Evolutionary conservation across 495 filamentous ascomycete genomes (phyloP), one percentile per base, ranked within the genome.

Genomic region (Sporormia fimetaria): DNA sequence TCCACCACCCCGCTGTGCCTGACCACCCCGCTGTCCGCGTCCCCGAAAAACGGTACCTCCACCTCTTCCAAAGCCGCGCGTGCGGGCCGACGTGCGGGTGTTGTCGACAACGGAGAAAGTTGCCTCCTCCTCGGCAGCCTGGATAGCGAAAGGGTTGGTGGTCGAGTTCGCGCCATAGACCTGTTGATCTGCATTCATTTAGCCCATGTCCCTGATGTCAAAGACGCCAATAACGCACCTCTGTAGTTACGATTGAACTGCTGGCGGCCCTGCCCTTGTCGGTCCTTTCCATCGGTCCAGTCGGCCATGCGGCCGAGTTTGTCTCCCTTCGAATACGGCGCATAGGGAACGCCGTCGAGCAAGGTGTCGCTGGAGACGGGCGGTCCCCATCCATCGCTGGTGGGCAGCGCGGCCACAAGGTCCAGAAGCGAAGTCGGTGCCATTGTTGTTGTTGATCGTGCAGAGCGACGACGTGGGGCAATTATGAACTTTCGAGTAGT

Each of bases 221-320:
- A 31, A 36, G n/a, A 6, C 21, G 8, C 21, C 15, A 8, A 16
- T 25, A 22, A 24, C 67, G 40, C 61, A 93, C 87, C 90, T 72
- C 90, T 80, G 63, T 81, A 94, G 58, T 86, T 87, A 34, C 87
- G 68, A 59, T 90, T 87, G 61, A 93, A 95, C 44, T 83, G 81
- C 56, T 84, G 79, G 55, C 90, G 66, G 34, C 85, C 82, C 32
- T 79, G 78, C 33, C 87, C 70, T 11, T 75, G 75, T 10, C 72
- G 66, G 48, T 93, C 87, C 66, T 94, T 95, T 50, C 81, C 76
- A 50, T 94, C 90, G n/a, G 87, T 93, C 92, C 92, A 98, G 65
- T 98, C 90, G 14, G 90, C 90, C 90, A 98, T 98, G 51, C 90
- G 86, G 38, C 92, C 90, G 20, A 98, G 68, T 70, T 96, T 98